phyloP scores from a whole-genome alignment of 2,329 filamentous ascomycete genomes.

The Penicillium griseofulvum region DNA sequence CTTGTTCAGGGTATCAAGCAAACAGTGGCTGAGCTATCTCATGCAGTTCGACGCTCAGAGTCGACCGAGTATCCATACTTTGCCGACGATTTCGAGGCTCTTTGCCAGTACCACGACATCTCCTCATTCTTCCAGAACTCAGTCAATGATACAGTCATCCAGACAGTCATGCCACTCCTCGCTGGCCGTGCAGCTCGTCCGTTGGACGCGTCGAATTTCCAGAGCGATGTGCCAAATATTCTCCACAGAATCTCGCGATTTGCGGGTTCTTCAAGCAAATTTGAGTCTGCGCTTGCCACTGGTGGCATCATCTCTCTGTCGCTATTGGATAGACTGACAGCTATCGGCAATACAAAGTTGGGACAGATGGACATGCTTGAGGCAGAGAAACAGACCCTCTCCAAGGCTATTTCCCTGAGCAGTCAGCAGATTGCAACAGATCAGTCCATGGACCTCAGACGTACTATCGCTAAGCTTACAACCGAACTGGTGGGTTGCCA shows the following conservation, averaged over 20 bases:
- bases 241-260: constrained; percentile 39
- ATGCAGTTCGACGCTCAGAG: constrained; percentile 30
- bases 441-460: constrained; percentile 51
- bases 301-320: constrained; percentile 50
- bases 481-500: constrained; percentile 37
- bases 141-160: constrained; percentile 19
- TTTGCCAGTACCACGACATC: constrained; percentile 48
- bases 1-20: constrained; percentile 40
- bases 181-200: constrained; percentile 39
- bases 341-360: constrained; percentile 54
- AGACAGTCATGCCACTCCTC: constrained; percentile 36
- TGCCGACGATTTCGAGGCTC: constrained; percentile 44
- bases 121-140: constrained; percentile 16
- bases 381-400: constrained; percentile 62
- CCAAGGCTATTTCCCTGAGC: constrained; percentile 53
- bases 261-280: constrained; percentile 30
- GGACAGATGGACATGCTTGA: constrained; percentile 63
- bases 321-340: constrained; percentile 56
- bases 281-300: constrained; percentile 45
- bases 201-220: constrained; percentile 32
- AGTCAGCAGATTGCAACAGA: constrained; percentile 52
- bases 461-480: constrained; percentile 44
- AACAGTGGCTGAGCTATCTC: constrained; percentile 37
- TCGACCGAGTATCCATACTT: constrained; percentile 43
- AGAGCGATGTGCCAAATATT: constrained; percentile 34